Evolutionary conservation across 345 rosid species (phyloP).

Genomic region (Eucalyptus erythrocorys): DNA sequence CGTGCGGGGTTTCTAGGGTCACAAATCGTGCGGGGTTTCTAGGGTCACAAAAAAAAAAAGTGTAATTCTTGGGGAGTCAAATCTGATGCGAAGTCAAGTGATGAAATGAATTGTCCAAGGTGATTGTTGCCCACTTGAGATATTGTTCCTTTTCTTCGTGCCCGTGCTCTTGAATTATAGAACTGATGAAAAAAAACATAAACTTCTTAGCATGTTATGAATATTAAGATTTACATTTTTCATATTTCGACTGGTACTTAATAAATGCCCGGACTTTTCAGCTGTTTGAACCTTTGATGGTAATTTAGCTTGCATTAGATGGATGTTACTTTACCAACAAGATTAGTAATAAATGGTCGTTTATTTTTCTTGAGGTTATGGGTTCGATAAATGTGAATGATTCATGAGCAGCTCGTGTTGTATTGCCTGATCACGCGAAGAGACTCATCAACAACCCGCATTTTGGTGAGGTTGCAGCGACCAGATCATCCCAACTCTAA

Average conservation of each 20-base stretch:
- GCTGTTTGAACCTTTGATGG: not conserved
- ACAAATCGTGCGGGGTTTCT: too few relatives aligned
- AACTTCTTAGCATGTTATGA: not conserved
- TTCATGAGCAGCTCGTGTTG: not conserved
- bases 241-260: not conserved
- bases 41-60: too few relatives aligned
- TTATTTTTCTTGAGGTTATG: not conserved
- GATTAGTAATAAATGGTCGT: not conserved
- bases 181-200: not conserved
- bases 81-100: not conserved
- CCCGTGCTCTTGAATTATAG: not conserved
- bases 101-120: not conserved
- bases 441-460: not conserved
- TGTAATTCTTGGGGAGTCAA: not conserved
- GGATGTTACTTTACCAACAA: not conserved
- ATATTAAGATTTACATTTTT: not conserved
- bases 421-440: not conserved
- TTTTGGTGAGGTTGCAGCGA: not conserved
- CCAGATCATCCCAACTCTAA: not conserved
- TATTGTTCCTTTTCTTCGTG: not conserved
- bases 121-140: not conserved
- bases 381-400: not conserved
- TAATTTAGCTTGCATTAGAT: not conserved
- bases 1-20: too few relatives aligned
- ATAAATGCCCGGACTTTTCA: not conserved